Percentiles rank a stretch among this genome's conserved stretches.
Conservation (phyloP, 306 rosid genomes). For the Glycine tomentella region DNA sequence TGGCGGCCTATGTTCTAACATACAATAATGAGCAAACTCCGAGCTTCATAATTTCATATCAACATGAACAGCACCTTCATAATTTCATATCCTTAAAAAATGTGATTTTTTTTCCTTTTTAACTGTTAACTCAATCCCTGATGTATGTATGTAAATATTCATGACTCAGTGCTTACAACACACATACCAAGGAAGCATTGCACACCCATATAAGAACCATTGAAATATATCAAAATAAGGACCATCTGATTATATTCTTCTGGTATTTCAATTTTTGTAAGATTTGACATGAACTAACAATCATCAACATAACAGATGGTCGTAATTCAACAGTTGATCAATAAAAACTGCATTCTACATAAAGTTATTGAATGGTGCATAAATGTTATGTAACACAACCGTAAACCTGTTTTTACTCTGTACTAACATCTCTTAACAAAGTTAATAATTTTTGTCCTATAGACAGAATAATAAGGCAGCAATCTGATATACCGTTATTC, state of each 20-base stretch:
- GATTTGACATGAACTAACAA: neutral
- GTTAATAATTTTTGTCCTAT: constrained; percentile 52
- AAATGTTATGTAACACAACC: neutral
- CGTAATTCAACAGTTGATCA: neutral
- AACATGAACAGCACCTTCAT: too few species aligned
- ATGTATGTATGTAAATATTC: neutral
- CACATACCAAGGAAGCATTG: neutral
- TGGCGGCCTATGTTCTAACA: neutral
- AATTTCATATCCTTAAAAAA: neutral
- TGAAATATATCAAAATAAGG: neutral
- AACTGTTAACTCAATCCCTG: neutral
- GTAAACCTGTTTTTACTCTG: neutral
- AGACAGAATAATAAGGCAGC: constrained; percentile 46
- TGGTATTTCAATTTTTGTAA: neutral
- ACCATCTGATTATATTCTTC: neutral
- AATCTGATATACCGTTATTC: constrained; percentile 66
- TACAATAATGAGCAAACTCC: neutral
- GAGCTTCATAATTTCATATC: neutral
- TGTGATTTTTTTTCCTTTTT: neutral
- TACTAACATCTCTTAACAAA: neutral
- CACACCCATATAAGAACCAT: neutral
- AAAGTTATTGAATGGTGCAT: neutral
- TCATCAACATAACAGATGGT: neutral
- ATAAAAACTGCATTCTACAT: neutral
- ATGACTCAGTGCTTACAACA: neutral